Conservation (phyloP, 495 filamentous ascomycete species). For the Bathelium albidoporum region DNA sequence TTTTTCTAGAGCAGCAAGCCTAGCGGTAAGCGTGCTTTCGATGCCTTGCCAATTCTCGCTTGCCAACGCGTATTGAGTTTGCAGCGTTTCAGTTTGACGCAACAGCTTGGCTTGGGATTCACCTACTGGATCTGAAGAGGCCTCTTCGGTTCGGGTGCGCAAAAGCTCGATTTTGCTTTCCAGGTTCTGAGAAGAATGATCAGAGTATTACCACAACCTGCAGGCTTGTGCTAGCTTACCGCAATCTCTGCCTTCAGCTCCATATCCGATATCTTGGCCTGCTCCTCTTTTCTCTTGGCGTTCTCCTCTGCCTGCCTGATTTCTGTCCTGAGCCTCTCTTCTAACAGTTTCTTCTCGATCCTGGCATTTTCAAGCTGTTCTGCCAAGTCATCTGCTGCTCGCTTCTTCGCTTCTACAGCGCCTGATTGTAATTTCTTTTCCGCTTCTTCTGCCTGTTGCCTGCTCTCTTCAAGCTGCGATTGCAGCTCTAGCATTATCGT, state of each 20-base stretch:
- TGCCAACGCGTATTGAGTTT: conserved; percentile 88
- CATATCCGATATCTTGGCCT: conserved; percentile 55
- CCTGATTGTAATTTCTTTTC: conserved; percentile 58
- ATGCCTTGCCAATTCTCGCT: conserved; percentile 97
- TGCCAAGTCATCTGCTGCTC: conserved; percentile 54
- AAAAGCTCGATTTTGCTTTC: conserved; percentile 88
- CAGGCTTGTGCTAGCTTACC: conserved; percentile 20
- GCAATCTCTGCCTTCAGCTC: conserved; percentile 76
- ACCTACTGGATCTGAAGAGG: conserved; percentile 51
- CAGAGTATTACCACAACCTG: conserved; percentile 6
- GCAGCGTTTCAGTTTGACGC: conserved; percentile 88
- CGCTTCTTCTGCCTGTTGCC: conserved; percentile 53
- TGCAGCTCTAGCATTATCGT: conserved; percentile 59
- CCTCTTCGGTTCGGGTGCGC: conserved; percentile 78
- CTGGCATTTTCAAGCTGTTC: conserved; percentile 60
- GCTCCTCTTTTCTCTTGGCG: conserved; percentile 64
- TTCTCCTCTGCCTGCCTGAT: conserved; percentile 59
- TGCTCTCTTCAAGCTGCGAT: conserved; percentile 57
- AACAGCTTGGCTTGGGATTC: conserved; percentile 85
- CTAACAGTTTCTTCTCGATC: conserved; percentile 64
- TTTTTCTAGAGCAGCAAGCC: conserved; percentile 67
- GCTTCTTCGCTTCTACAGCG: conserved; percentile 58
- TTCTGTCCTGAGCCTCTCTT: conserved; percentile 60
- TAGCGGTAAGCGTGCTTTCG: conserved; percentile 67
- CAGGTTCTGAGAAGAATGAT: conserved; percentile 41